These are phyloP conservation scores for Martiniozyma abietophila DNA, from an alignment of 805 yeast genomes.

Conservation along the genomic window DNA sequence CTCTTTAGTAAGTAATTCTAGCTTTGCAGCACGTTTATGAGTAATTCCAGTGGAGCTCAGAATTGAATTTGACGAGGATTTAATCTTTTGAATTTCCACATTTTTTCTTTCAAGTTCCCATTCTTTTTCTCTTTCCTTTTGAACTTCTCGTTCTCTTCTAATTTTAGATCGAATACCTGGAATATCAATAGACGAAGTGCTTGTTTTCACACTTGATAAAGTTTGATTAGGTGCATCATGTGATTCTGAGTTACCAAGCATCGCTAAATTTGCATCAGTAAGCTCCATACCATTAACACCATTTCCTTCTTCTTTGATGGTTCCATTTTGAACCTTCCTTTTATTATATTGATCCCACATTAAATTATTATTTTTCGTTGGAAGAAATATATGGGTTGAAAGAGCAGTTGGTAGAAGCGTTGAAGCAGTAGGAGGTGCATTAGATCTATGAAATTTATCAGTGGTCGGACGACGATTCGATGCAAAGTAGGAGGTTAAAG, in stretches of 20 bases:
- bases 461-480: constrained; percentile 25
- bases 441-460: constrained; percentile 35
- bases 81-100: no score
- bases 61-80: no score
- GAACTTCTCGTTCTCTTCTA: constrained; percentile 7
- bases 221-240: constrained; percentile 9
- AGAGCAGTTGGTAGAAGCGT: constrained; percentile 51
- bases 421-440: constrained; percentile 53
- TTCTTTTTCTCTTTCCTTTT: constrained; percentile 6
- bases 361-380: constrained; percentile 29
- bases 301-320: background rate
- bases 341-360: constrained; percentile 4
- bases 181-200: constrained; percentile 23
- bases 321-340: background rate
- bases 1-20: constrained; percentile 21
- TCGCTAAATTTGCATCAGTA: constrained; percentile 11
- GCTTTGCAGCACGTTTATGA: constrained; percentile 1
- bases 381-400: constrained; percentile 52
- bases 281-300: constrained; percentile 1
- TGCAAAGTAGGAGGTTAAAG: constrained; percentile 32
- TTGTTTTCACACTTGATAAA: constrained; percentile 22
- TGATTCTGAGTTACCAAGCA: constrained; percentile 1
- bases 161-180: constrained; percentile 15
- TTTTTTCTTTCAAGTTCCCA: constrained; percentile 1
- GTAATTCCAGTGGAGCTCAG: no score